Conservation (phyloP, 768 basidiomycete genomes). For the Boletus subcaerulescens region DNA sequence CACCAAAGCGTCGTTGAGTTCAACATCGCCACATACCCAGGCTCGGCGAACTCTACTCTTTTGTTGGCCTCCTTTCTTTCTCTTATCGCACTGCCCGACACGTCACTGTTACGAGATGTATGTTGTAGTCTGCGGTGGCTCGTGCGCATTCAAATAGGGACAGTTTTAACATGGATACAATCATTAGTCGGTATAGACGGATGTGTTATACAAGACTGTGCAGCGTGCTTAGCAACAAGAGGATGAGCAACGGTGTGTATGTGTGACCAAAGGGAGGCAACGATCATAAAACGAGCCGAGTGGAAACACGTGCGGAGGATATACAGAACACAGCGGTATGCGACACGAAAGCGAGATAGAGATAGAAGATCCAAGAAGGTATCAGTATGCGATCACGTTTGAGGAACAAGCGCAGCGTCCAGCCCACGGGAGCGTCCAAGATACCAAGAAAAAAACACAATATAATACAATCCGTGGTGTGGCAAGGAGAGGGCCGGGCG, state of each 20-base stretch:
- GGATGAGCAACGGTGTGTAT: neutral
- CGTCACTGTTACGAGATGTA: neutral
- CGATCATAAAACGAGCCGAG: constrained; percentile 1
- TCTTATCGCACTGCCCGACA: neutral
- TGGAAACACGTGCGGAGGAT: constrained; percentile 1
- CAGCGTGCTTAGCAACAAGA: constrained; percentile 1
- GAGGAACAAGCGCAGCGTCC: constrained; percentile 4
- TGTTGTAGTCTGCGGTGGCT: neutral
- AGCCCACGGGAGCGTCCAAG: constrained; percentile 16
- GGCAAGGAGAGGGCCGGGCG: neutral
- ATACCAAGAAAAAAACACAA: constrained; percentile 18
- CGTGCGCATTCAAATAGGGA: neutral
- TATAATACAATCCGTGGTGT: constrained; percentile 13
- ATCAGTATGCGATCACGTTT: constrained; percentile 10
- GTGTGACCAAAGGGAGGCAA: neutral
- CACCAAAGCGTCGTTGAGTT: constrained; percentile 24
- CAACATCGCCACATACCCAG: neutral
- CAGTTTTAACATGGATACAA: constrained; percentile 20
- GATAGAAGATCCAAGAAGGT: constrained; percentile 21
- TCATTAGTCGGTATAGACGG: constrained; percentile 10
- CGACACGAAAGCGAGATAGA: constrained; percentile 13
- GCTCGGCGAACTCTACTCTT: neutral
- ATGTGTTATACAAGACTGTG: constrained; percentile 17
- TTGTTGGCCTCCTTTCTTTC: neutral
- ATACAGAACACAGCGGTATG: constrained; percentile 17